Conservation (phyloP, 202 grass and related monocot genomes). For the Carex arenaria region DNA sequence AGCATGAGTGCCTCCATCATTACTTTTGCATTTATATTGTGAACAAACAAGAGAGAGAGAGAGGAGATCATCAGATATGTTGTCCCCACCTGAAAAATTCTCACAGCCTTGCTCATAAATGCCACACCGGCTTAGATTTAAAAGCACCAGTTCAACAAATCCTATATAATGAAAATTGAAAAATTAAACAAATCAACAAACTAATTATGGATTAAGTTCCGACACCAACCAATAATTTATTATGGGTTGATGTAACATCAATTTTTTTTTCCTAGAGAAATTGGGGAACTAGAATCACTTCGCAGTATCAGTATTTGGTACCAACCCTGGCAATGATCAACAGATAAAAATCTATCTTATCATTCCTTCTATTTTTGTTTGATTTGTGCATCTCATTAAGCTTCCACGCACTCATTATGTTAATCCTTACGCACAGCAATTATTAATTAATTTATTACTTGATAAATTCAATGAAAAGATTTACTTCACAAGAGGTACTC, state of each 20-base stretch:
- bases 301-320: too few species aligned
- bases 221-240: not conserved
- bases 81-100: conserved; percentile 54
- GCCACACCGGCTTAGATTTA: conserved; percentile 80
- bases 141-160: conserved; percentile 50
- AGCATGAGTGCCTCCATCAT: not conserved
- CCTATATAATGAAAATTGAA: conserved; percentile 43
- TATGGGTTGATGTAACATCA: not conserved
- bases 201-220: not conserved
- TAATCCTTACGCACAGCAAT: not conserved
- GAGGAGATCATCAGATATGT: not conserved
- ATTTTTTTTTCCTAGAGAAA: not conserved
- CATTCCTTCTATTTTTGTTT: not conserved
- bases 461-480: not conserved
- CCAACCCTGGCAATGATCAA: not conserved
- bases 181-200: not conserved
- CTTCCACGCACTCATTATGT: not conserved
- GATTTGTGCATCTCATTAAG: not conserved
- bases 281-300: not conserved
- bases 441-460: not conserved
- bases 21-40: not conserved
- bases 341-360: not conserved
- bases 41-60: not conserved
- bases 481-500: not conserved
- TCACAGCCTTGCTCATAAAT: conserved; percentile 79